Evolutionary conservation across 164 flowering plant species (phyloP).

Genomic region (Sextonia rubra): DNA sequence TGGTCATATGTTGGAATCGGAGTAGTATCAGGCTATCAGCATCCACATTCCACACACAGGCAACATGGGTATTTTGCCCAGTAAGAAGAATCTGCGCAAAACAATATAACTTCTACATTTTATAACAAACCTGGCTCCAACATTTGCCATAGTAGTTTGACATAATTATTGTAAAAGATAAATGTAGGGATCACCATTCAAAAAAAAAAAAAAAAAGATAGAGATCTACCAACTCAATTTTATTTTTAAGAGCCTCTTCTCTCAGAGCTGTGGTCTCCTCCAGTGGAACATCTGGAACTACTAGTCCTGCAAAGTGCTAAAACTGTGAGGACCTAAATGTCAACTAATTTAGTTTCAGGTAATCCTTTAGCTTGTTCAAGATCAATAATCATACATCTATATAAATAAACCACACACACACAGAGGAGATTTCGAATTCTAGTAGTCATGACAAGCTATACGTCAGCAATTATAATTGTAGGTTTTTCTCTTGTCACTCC

Average conservation of each 20-base stretch:
- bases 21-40: too few relatives aligned
- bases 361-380: not conserved
- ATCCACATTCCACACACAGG: too few relatives aligned
- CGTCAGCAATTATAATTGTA: too few relatives aligned
- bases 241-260: conserved; percentile 51
- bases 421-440: not conserved
- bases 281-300: conserved; percentile 94
- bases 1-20: too few relatives aligned
- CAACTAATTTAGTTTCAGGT: not conserved
- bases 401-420: not conserved
- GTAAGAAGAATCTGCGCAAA: too few relatives aligned
- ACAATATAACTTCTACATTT: too few relatives aligned
- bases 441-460: too few relatives aligned
- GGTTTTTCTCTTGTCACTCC: too few relatives aligned
- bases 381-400: not conserved
- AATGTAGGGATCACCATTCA: not conserved
- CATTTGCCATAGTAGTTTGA: too few relatives aligned
- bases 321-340: conserved; percentile 2
- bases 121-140: too few relatives aligned
- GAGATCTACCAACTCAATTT: conserved; percentile 60
- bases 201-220: not conserved
- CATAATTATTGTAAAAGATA: too few relatives aligned
- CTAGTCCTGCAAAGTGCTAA: conserved; percentile 54
- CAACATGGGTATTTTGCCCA: too few relatives aligned
- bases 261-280: conserved; percentile 83